Percentiles rank a stretch among this genome's conserved stretches.
Evolutionary conservation across 2,329 filamentous ascomycete species (phyloP).

Genomic region (Monosporascus sp.): DNA sequence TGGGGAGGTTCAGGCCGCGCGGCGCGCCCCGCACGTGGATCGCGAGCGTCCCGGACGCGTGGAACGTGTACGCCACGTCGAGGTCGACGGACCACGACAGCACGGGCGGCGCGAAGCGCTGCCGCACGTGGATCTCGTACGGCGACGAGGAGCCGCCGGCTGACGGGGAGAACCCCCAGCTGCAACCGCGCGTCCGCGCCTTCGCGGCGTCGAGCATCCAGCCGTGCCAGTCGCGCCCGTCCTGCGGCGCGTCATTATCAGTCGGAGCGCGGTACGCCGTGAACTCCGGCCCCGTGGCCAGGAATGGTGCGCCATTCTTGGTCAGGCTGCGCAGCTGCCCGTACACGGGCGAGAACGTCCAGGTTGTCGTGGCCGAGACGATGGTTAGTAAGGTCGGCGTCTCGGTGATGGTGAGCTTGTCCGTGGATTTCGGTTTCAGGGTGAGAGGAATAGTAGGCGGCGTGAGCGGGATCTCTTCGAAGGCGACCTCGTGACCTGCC

Average conservation of each 20-base stretch:
- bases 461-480: slow-evolving; percentile 20
- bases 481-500: slow-evolving; percentile 23
- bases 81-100: slow-evolving; percentile 54
- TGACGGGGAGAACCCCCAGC: slow-evolving; percentile 9
- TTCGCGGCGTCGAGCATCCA: slow-evolving; percentile 37
- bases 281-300: slow-evolving; percentile 19
- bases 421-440: not conserved
- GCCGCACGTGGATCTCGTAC: slow-evolving; percentile 38
- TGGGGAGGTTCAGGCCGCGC: slow-evolving; percentile 44
- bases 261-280: slow-evolving; percentile 57
- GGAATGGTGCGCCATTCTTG: slow-evolving; percentile 20
- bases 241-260: slow-evolving; percentile 55
- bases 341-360: slow-evolving; percentile 20
- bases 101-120: slow-evolving; percentile 55
- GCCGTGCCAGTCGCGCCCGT: slow-evolving; percentile 52
- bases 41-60: slow-evolving; percentile 35
- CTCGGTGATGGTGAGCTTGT: slow-evolving; percentile 17
- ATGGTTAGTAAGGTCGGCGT: slow-evolving; percentile 20
- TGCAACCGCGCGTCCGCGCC: slow-evolving; percentile 27
- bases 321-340: slow-evolving; percentile 19
- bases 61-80: slow-evolving; percentile 51
- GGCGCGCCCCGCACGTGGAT: slow-evolving; percentile 45
- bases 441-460: not conserved
- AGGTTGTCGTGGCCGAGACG: slow-evolving; percentile 14
- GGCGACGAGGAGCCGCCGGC: slow-evolving; percentile 6